These are phyloP conservation scores for Aechmea fasciata DNA, from an alignment of 176 grass and related monocot species.

Conservation along the genomic window DNA sequence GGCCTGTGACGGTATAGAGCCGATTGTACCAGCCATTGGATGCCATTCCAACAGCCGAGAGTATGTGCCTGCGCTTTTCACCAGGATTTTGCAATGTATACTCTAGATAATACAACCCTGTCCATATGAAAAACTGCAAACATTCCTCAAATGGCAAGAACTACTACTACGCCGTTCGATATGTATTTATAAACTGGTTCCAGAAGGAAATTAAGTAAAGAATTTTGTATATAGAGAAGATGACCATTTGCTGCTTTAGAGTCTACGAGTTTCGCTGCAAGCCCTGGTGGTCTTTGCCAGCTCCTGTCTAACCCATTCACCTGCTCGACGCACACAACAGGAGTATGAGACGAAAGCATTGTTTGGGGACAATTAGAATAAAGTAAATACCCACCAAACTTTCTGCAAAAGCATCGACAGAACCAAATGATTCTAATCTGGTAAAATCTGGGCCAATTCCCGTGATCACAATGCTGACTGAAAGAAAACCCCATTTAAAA, in stretches of 20 bases:
- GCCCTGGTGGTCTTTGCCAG: conserved; percentile 63
- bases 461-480: conserved; percentile 89
- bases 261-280: conserved; percentile 68
- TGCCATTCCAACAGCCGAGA: conserved; percentile 69
- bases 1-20: conserved; percentile 88
- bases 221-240: not conserved
- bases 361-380: not conserved
- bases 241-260: conserved; percentile 60
- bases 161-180: no score
- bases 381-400: conserved; percentile 38
- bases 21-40: conserved; percentile 91
- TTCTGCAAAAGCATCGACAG: conserved; percentile 82
- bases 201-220: not conserved
- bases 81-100: conserved; percentile 87
- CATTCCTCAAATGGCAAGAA: not conserved
- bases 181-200: no score
- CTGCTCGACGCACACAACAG: conserved; percentile 11
- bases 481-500: not conserved
- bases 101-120: conserved; percentile 84
- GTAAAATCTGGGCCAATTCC: conserved; percentile 95
- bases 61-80: conserved; percentile 66
- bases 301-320: conserved; percentile 83
- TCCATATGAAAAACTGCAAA: not conserved
- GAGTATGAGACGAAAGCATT: not conserved
- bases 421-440: conserved; percentile 79